Conservation (phyloP, 495 filamentous ascomycete species). For the Penicillium silybi region DNA sequence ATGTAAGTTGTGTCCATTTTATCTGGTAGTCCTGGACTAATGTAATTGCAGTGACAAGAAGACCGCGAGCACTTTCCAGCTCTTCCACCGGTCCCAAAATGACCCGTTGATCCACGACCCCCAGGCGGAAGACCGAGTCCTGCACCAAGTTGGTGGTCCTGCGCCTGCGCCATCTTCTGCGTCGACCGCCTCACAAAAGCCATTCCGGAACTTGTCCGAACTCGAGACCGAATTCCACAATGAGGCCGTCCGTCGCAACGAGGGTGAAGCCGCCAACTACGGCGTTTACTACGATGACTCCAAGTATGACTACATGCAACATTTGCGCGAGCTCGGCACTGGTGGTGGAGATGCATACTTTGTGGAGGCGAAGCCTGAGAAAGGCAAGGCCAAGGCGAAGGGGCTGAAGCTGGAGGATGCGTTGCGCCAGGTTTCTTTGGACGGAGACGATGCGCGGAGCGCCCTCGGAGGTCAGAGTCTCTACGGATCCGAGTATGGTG, state of each 20-base stretch:
- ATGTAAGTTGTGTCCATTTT: conserved; percentile 58
- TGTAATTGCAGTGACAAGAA: conserved; percentile 74
- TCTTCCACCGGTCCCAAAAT: conserved; percentile 94
- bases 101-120: conserved; percentile 92
- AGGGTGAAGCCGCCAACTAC: conserved; percentile 92
- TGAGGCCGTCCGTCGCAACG: conserved; percentile 70
- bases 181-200: conserved; percentile 33
- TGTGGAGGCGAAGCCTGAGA: conserved; percentile 61
- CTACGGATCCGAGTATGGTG: conserved; percentile 31
- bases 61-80: conserved; percentile 81
- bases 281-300: conserved; percentile 88
- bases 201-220: conserved; percentile 55
- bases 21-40: conserved; percentile 3
- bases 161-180: conserved; percentile 26
- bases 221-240: conserved; percentile 73
- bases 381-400: conserved; percentile 62
- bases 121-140: conserved; percentile 74
- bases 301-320: conserved; percentile 98
- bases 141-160: conserved; percentile 50
- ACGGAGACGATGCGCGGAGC: conserved; percentile 43
- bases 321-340: conserved; percentile 80
- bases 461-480: conserved; percentile 38
- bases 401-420: conserved; percentile 79
- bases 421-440: conserved; percentile 59
- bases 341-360: conserved; percentile 62